Evolutionary conservation across 176 grass and related monocot species (phyloP), one percentile per base, ranked within the genome.

Genomic region (Elymus sibiricus): DNA sequence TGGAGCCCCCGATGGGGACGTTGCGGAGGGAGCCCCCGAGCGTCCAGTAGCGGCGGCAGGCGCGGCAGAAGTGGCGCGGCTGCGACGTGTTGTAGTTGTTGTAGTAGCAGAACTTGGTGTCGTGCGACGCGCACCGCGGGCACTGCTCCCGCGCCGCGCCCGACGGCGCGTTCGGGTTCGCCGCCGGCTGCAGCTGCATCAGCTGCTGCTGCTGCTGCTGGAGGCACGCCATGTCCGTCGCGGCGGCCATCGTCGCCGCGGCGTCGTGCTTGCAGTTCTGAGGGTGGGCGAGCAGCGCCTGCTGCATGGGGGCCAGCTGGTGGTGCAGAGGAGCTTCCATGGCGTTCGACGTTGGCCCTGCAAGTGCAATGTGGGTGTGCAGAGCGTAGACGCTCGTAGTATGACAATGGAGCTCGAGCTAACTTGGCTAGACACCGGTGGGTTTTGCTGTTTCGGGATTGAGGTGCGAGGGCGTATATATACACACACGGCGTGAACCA

Each of bases 81-180:
- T 98, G 96, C 61, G 93, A 89, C 61, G 92, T 95, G 91, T 98
- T 98, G 83, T 98, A 98, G 86, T 95, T 98, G 88, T 98, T 98
- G 90, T 98, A 98, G 91, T 98, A 98, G 87, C 95, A 98, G 84
- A 98, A 98, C 88, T 98, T 98, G 87, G 95, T 98, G 89, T 98
- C 92, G 29, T 84, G 89, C 10, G 94, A 99, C 81, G 93, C 90
- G 85, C 97, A 99, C 76, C 97, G 91, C 22, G 97, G 97, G 82
- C 94, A 99, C 86, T 86, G 92, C 89, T 95, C 95, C 7, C 90
- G 74, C 11, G 24, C 43, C 5, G 38, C 25, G 16, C 16, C 49
- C 11, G 27, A 13, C 21, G 19, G 70, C 47, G 73, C 51, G 0
- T 73, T 76, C 44, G 76, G 74, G 42, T 19, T 76, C 28, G 84